A percentile compares a stretch with the other conserved stretches of the same genome.
phyloP scores from a whole-genome alignment of 768 basidiomycete species.

The Kwoniella dejecticola region DNA sequence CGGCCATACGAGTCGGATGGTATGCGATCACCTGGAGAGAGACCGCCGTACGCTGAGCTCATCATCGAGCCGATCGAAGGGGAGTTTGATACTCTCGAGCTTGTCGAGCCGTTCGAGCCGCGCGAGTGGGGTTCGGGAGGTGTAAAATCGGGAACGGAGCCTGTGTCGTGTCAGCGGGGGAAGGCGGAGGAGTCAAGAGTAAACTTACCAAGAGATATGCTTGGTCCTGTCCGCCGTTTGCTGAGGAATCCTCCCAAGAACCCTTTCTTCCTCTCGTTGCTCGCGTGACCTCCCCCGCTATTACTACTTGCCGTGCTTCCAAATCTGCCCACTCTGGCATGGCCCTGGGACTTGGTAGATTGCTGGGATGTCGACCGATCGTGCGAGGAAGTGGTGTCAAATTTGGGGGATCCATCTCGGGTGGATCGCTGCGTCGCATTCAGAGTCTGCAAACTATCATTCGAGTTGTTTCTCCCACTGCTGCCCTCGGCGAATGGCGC shows the following conservation, averaged over 20 bases:
- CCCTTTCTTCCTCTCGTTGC: slow-evolving; percentile 50
- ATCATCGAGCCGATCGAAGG: slow-evolving; percentile 27
- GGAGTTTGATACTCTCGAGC: slow-evolving; percentile 25
- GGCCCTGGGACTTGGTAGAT: slow-evolving; percentile 14
- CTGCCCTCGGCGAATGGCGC: slow-evolving; percentile 4
- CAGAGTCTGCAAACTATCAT: slow-evolving; percentile 39
- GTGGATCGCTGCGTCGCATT: slow-evolving; percentile 18
- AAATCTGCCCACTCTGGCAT: slow-evolving; percentile 24
- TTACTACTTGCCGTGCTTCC: slow-evolving; percentile 36
- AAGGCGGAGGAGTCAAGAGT: neutral
- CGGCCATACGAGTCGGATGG: slow-evolving; percentile 19
- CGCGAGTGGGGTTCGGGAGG: slow-evolving; percentile 19
- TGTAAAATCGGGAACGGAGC: slow-evolving; percentile 22
- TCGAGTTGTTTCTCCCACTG: slow-evolving; percentile 23
- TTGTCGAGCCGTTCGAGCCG: slow-evolving; percentile 36
- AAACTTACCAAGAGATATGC: slow-evolving; percentile 25
- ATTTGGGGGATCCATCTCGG: slow-evolving; percentile 13
- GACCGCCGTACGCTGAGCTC: neutral
- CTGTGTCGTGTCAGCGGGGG: neutral
- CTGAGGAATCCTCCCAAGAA: slow-evolving; percentile 45
- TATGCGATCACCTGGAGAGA: neutral
- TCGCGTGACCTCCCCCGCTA: slow-evolving; percentile 13
- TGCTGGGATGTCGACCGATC: neutral
- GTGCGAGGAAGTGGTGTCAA: slow-evolving; percentile 1
- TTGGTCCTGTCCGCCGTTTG: slow-evolving; percentile 41